Evolutionary conservation across 2,329 filamentous ascomycete genomes (phyloP), one percentile per base, ranked within the genome.

Genomic region (Pseudocercospora crystallina): DNA sequence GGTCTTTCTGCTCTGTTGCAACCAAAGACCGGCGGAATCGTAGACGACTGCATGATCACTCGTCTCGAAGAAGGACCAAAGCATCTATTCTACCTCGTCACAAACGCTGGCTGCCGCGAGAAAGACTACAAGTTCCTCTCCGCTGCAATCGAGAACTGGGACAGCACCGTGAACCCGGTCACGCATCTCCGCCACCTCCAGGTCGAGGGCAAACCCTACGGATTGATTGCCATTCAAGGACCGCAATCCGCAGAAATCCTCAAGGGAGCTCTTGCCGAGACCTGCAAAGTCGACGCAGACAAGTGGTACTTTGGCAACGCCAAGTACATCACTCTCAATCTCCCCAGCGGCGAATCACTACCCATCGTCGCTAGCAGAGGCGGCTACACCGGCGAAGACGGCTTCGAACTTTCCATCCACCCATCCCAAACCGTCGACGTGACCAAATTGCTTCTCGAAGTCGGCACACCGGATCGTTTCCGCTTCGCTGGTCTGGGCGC

Each of bases 351-450:
- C 33, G 73, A 73, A 54, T 61, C 77, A 54, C 63, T 78, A 54
- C 71, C 78, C 59, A 67, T 94, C 41, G 80, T 96, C 43, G 84
- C 96, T 66, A 91, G 85, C 67, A 84, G 94, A 54, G 94, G 87
- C 40, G 94, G 94, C 4, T 99, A 99, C 76, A 99, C 94, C 0
- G 94, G 94, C 53, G 94, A 99, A 76, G 94, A 99, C 70, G 94
- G 94, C 36, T 99, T 99, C 73, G 94, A 99, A 75, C 89, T 99
- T 65, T 94, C 89, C 35, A 87, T 96, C 63, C 83, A 86, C 1
- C 79, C 82, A 0, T 78, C 79, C 17, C 80, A 85, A 61, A 83
- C 85, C 8, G 79, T 82, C 5, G 75, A 76, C 14, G 79, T 91
- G 35, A 85, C 88, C 5, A 79, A 90, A 68, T 76, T 83, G 17